Evolutionary conservation across 495 filamentous ascomycete species (phyloP).

Genomic region (Penicillium verhagenii): DNA sequence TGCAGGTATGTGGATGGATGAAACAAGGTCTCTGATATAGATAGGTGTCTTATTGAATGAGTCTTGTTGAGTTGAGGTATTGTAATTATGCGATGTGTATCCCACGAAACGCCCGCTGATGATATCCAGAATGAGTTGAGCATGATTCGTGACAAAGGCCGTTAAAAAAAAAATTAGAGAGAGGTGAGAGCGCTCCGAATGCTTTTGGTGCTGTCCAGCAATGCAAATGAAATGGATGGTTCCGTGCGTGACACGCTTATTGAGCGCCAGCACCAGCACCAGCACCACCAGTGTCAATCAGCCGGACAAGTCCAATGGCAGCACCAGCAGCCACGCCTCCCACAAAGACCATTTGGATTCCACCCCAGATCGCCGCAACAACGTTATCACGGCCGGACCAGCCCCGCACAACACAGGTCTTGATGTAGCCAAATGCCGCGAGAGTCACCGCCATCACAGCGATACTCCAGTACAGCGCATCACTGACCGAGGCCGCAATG

Average conservation of each 20-base stretch:
- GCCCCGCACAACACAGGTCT: constrained; percentile 55
- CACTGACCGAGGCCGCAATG: constrained; percentile 53
- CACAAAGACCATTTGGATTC: constrained; percentile 63
- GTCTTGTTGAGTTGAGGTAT: not conserved
- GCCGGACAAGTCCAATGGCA: constrained; percentile 59
- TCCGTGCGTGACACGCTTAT: not conserved
- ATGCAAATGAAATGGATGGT: not conserved
- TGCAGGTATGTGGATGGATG: not conserved
- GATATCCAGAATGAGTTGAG: not conserved
- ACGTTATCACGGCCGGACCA: constrained; percentile 41
- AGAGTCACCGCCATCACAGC: constrained; percentile 65
- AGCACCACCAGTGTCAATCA: constrained; percentile 38
- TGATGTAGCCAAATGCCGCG: constrained; percentile 68
- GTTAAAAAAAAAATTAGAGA: no score
- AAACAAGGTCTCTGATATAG: not conserved
- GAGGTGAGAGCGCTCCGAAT: constrained; percentile 11
- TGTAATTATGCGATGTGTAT: not conserved
- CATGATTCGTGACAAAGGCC: not conserved
- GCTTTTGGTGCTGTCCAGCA: constrained; percentile 2
- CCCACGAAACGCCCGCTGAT: constrained; percentile 4
- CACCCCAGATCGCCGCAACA: constrained; percentile 44
- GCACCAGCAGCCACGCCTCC: constrained; percentile 65
- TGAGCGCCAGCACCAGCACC: no score
- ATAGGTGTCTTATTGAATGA: not conserved
- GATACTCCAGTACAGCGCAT: constrained; percentile 67